These are phyloP conservation scores for Mycosphaerella sp. DNA, from an alignment of 2,329 filamentous ascomycete species.

Conservation along the genomic window DNA sequence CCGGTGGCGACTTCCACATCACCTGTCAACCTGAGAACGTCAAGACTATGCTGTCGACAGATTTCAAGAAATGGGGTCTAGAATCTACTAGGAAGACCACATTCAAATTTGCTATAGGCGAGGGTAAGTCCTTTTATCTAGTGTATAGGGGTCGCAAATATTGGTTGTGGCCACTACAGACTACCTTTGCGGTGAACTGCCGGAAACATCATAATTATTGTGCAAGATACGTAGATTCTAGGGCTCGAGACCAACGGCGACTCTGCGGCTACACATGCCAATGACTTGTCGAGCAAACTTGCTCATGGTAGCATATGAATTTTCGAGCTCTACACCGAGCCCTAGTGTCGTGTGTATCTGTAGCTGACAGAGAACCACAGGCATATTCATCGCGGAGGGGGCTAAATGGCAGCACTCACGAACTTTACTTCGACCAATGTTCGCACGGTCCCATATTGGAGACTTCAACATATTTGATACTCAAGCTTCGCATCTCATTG, in stretches of 20 bases:
- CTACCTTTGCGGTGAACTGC: too few species aligned
- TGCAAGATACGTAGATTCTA: too few species aligned
- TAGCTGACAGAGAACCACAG: background rate
- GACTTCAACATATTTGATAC: conserved; percentile 3
- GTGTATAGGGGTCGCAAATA: too few species aligned
- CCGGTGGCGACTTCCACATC: conserved; percentile 18
- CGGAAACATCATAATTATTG: too few species aligned
- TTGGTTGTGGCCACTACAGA: too few species aligned
- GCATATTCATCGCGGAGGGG: conserved; percentile 40
- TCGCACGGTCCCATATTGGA: conserved; percentile 24
- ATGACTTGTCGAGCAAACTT: too few species aligned
- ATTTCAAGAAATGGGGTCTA: conserved; percentile 6
- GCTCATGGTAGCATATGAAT: too few species aligned
- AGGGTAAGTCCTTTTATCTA: background rate
- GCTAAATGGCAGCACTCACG: conserved; percentile 24
- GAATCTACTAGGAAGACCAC: background rate
- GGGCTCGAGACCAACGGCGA: too few species aligned
- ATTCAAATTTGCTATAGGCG: background rate
- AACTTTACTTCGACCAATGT: conserved; percentile 46
- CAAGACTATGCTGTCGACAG: conserved; percentile 5
- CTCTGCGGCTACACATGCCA: too few species aligned
- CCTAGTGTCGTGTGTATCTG: too few species aligned
- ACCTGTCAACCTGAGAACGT: conserved; percentile 22
- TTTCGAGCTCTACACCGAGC: too few species aligned
- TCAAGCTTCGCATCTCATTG: background rate